Base-by-base conservation (phyloP, 2,329 filamentous ascomycete species). In the Clarireedia hainanense region DNA sequence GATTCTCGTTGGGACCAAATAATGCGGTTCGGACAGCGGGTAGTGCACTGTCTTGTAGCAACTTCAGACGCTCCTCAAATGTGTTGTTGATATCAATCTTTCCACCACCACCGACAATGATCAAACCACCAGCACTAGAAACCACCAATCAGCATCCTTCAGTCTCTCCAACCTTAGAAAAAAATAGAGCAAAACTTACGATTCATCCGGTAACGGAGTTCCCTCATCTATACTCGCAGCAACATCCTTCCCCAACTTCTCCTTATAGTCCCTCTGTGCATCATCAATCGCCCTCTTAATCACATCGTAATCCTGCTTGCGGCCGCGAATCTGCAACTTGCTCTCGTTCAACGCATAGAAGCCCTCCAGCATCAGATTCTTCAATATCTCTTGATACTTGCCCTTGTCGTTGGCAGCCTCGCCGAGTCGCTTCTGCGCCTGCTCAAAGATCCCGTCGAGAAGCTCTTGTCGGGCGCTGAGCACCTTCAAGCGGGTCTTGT, bases 81-180 rank as follows among this genome's bases (percentile, higher is more conserved):
- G 94, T 97, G 78, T 99, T 97, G 81, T 96, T 91, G 73, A 99
- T 92, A 68, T 96, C 91, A 71, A 99, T 97, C 80, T 92, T 96
- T 71, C 94, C 94, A 62, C 79, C 80, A 64, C 88, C 86, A 62
- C 91, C 90, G 55, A 95, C 74, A 62, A 99, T 84, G 57, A 81
- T 72, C 57, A 95, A 79, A 66, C 94, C 94, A 58, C 94, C 94
- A 58, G 91, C 80, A 67, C 94, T 97, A 34, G 12, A 64, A 59
- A 42, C 34, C 10, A 27, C 7, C 37, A 47, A 47, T 58, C 55
- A 60, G 57, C 24, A 53, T 43, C 24, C 27, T 24, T 5, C 15
- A 23, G n/a, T 47, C 52, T 12, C 23, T 17, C 17, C 5, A 5
- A 55, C 34, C 7, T 15, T 14, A 42, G 3, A 42, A 42, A 5